Percentiles rank a stretch among this genome's conserved stretches.
These are phyloP conservation scores for Alternaria tenuissima DNA, from an alignment of 2,329 filamentous ascomycete genomes.

Conservation along the genomic window DNA sequence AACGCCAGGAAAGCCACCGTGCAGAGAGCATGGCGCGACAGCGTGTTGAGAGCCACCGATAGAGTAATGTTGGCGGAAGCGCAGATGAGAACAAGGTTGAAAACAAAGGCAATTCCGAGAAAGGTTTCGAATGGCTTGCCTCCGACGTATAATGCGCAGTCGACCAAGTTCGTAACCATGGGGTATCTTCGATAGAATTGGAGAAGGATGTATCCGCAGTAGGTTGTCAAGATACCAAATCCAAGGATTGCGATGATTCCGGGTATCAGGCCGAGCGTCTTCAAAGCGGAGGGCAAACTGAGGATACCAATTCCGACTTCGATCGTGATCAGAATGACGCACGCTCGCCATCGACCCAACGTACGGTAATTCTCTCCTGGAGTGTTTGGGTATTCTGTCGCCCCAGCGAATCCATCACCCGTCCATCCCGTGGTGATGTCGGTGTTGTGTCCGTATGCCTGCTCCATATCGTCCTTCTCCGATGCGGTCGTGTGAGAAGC, in stretches of 20 bases:
- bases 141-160: slow-evolving; percentile 38
- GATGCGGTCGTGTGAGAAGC: slow-evolving; percentile 28
- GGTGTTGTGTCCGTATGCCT: slow-evolving; percentile 34
- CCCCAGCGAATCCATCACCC: slow-evolving; percentile 33
- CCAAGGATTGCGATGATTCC: slow-evolving; percentile 43
- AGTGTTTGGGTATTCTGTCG: slow-evolving; percentile 30
- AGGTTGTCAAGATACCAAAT: slow-evolving; percentile 37
- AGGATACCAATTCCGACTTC: slow-evolving; percentile 43
- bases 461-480: slow-evolving; percentile 31
- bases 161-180: slow-evolving; percentile 42
- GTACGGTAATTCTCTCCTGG: slow-evolving; percentile 36
- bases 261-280: slow-evolving; percentile 40
- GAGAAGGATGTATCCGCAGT: slow-evolving; percentile 38
- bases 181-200: slow-evolving; percentile 39
- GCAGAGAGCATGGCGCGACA: slow-evolving; percentile 69
- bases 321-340: slow-evolving; percentile 42
- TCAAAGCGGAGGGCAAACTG: slow-evolving; percentile 38
- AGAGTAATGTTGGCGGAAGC: slow-evolving; percentile 41
- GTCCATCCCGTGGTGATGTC: slow-evolving; percentile 37
- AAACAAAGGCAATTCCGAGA: slow-evolving; percentile 34
- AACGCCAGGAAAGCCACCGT: slow-evolving; percentile 70
- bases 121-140: slow-evolving; percentile 39
- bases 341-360: slow-evolving; percentile 39
- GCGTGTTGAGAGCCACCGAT: slow-evolving; percentile 69
- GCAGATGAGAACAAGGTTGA: slow-evolving; percentile 41